These are phyloP conservation scores for Kwoniella dendrophila DNA, from an alignment of 768 basidiomycete genomes.

Conservation along the genomic window DNA sequence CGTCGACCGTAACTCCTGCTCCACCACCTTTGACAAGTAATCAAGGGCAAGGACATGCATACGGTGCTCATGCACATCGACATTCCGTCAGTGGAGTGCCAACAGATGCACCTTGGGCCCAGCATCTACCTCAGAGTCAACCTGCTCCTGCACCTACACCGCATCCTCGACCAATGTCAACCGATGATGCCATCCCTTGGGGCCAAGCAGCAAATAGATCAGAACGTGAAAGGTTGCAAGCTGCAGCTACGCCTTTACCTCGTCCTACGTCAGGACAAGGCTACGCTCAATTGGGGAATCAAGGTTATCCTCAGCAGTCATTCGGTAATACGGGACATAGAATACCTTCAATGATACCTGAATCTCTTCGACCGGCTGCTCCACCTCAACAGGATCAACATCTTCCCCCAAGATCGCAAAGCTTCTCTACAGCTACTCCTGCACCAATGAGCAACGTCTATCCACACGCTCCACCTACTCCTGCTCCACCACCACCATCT, in stretches of 20 bases:
- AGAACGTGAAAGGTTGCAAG: constrained; percentile 19
- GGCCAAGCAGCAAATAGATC: constrained; percentile 18
- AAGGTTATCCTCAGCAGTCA: constrained; percentile 1
- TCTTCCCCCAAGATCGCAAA: constrained; percentile 31
- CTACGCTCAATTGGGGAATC: constrained; percentile 10
- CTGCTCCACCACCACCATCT: constrained; percentile 33
- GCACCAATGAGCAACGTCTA: constrained; percentile 11
- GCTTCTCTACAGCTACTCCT: constrained; percentile 32
- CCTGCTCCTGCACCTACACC: constrained; percentile 30
- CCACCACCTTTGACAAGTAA: constrained; percentile 10
- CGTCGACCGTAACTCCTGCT: constrained; percentile 26
- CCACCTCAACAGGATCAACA: constrained; percentile 20
- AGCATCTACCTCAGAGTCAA: constrained; percentile 33
- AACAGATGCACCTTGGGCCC: constrained; percentile 39
- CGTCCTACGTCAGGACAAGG: constrained; percentile 31
- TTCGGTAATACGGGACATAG: constrained; percentile 8
- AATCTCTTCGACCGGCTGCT: constrained; percentile 26
- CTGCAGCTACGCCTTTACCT: constrained; percentile 29
- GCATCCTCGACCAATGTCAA: constrained; percentile 35
- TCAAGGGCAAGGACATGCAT: constrained; percentile 11
- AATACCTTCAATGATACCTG: constrained; percentile 26
- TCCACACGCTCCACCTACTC: constrained; percentile 23
- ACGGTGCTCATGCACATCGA: constrained; percentile 33
- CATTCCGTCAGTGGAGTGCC: constrained; percentile 41
- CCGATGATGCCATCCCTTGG: constrained; percentile 24